Evolutionary conservation across 2,329 filamentous ascomycete genomes (phyloP).

Genomic region (Hansfordia pulvinata): DNA sequence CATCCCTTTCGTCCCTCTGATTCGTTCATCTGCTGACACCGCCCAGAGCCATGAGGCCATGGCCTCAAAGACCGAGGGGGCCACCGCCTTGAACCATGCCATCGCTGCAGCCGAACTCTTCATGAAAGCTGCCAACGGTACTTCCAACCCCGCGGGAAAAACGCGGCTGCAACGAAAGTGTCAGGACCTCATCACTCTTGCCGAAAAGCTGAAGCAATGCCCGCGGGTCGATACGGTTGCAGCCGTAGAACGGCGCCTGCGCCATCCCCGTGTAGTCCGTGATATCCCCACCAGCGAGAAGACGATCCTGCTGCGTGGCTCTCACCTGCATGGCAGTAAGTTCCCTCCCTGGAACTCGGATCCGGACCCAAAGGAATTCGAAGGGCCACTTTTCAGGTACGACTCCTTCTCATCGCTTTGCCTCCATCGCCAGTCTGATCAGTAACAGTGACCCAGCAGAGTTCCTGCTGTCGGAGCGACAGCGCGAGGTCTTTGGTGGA

Average conservation of each 20-base stretch:
- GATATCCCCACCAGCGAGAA: slow-evolving; percentile 57
- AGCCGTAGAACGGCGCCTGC: slow-evolving; percentile 11
- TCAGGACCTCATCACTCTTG: slow-evolving; percentile 53
- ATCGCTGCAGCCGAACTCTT: slow-evolving; percentile 70
- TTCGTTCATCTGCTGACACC: no score
- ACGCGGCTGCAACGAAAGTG: slow-evolving; percentile 54
- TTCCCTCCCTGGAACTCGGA: slow-evolving; percentile 75
- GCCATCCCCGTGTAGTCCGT: slow-evolving; percentile 33
- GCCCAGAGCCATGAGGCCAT: no score
- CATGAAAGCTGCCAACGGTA: slow-evolving; percentile 58
- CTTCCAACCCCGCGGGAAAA: slow-evolving; percentile 48
- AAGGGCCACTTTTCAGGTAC: slow-evolving; percentile 49
- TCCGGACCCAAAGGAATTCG: slow-evolving; percentile 50
- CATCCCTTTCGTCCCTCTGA: no score
- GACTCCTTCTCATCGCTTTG: slow-evolving; percentile 14
- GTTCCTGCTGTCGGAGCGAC: slow-evolving; percentile 60
- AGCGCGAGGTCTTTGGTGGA: slow-evolving; percentile 62
- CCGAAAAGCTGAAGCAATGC: slow-evolving; percentile 58
- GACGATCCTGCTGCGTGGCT: slow-evolving; percentile 62
- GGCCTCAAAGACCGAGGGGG: no score
- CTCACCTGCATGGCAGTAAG: slow-evolving; percentile 66
- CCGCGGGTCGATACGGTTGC: slow-evolving; percentile 7
- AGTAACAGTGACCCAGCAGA: slow-evolving; percentile 48
- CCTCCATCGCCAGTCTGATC: slow-evolving; percentile 5
- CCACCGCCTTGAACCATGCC: slow-evolving; percentile 57